Percentiles rank a stretch among this genome's conserved stretches.
Evolutionary conservation across 108 stramenopile species (phyloP).

Genomic region (Hondaea fermentalgiana): DNA sequence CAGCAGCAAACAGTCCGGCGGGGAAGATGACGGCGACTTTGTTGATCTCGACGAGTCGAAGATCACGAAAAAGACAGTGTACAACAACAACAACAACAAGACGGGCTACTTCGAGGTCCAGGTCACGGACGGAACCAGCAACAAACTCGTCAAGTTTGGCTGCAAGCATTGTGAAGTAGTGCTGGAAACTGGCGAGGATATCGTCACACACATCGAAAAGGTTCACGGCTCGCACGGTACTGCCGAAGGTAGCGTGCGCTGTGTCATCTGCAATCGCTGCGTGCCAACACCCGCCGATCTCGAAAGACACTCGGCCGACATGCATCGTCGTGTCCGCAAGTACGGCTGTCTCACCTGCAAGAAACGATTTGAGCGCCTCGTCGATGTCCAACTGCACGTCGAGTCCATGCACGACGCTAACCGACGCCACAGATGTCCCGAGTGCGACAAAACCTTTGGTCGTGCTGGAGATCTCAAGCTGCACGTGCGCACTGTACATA

Average conservation of each 20-base stretch:
- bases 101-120: background rate
- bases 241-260: background rate
- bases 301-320: background rate
- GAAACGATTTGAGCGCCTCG: background rate
- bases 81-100: background rate
- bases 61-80: background rate
- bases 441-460: background rate
- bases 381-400: background rate
- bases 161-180: background rate
- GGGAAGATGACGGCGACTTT: background rate
- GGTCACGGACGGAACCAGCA: background rate
- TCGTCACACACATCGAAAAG: background rate
- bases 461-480: conserved; percentile 9
- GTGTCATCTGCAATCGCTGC: background rate
- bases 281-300: background rate
- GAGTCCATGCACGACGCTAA: background rate
- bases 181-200: background rate
- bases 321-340: background rate
- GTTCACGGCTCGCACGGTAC: background rate
- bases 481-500: background rate
- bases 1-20: background rate
- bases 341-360: background rate
- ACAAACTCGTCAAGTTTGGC: background rate
- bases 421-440: background rate
- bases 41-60: background rate